Evolutionary conservation across 2,329 filamentous ascomycete genomes (phyloP), one percentile per base, ranked within the genome.

Genomic region (Juglanconis sp.): DNA sequence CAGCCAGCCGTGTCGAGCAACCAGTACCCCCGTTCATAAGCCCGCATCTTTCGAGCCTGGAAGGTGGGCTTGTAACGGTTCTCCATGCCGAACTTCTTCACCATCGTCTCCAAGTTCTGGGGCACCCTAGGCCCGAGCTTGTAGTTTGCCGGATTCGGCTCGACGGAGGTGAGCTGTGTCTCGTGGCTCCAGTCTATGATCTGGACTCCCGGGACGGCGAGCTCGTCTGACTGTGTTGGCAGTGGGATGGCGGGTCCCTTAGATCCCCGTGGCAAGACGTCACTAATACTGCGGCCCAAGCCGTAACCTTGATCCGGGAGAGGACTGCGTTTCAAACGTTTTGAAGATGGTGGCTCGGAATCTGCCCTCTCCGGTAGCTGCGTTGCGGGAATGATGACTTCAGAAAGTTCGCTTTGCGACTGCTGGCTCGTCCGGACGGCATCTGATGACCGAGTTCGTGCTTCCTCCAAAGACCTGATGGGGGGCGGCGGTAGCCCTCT

Each of bases 1-100:
- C 88, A 92, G 1, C 66, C 54, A 0, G 73, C 69, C 65, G 82
- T 86, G 64, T 86, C 77, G 4, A 96, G 68, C 2, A 79, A 72
- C 93, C 93, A 97, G 72, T 90, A 87, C 0, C 92, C 93, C 15
- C 93, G 81, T 71, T 96, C 92, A 42, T 88, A 82, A 0, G 74
- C 73, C 3, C 79, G 73, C 1, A 89, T 73, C 0, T 72, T 69
- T 4, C 87, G 78, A 1, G 74, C 73, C 55, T 83, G 78, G 1
- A 73, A 64, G 5, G 68, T 65, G 0, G 87, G 86, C 4, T 72
- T 77, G 71, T 84, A 91, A 3, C 81, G 79, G 2, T 76, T 78
- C 0, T 73, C 64, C 4, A 87, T 73, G 15, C 82, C 77, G 32
- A 84, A 75, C n/a, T 81, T 78, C 0, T 73, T 70, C 2, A 79